A percentile compares a stretch with the other conserved stretches of the same genome.
These are phyloP conservation scores for Saccharomyces pastorianus DNA, from an alignment of 1,139 yeast genomes.

Conservation along the genomic window DNA sequence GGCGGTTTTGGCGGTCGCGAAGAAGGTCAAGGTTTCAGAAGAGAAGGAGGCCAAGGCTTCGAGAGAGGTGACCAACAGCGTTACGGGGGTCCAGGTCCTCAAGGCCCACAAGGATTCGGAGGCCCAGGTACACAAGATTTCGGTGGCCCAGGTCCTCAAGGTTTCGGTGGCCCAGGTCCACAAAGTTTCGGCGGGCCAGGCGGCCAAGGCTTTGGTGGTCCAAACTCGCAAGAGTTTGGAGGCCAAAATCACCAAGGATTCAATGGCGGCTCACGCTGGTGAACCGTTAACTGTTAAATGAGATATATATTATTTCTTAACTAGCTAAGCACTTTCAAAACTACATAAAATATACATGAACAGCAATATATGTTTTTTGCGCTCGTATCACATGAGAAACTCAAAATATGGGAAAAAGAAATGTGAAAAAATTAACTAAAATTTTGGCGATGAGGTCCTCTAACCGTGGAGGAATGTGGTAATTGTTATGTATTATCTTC, in stretches of 20 bases:
- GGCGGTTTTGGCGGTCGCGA: conserved; percentile 15
- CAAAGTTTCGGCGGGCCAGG: background rate
- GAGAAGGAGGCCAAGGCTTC: background rate
- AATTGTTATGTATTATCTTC: too few species aligned
- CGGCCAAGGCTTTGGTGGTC: too few species aligned
- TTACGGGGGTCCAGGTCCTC: background rate
- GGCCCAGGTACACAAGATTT: conserved; percentile 6
- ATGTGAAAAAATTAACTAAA: background rate
- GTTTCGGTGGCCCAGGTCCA: background rate
- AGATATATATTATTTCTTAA: background rate
- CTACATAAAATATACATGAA: too few species aligned
- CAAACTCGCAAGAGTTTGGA: background rate
- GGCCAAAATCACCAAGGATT: background rate
- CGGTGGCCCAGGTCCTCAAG: background rate
- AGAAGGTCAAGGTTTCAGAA: conserved; percentile 7
- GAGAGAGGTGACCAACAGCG: background rate
- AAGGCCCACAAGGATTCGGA: conserved; percentile 12
- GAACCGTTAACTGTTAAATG: background rate
- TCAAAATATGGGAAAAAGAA: background rate
- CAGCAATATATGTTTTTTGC: too few species aligned
- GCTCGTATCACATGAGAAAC: too few species aligned
- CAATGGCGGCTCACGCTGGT: background rate
- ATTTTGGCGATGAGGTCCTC: background rate
- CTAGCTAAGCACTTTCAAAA: background rate
- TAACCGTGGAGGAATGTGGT: background rate